A percentile compares a stretch with the other conserved stretches of the same genome.
Evolutionary conservation across 1,284 basidiomycete species (phyloP).

Genomic region (Sanguinoderma infundibulare): DNA sequence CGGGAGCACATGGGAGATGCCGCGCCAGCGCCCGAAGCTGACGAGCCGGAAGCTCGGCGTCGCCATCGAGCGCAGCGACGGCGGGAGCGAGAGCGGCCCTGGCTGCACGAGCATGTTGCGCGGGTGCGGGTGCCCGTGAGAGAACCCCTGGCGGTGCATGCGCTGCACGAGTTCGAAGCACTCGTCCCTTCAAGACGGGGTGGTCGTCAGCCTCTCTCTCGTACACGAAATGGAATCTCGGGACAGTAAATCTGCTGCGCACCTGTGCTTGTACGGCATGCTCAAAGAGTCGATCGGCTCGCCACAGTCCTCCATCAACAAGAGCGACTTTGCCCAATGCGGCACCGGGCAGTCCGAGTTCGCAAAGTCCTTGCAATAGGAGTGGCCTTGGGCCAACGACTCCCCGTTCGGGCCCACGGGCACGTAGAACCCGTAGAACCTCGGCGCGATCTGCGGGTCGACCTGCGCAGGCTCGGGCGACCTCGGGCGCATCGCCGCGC

Average conservation of each 20-base stretch:
- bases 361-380: constrained; percentile 13
- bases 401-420: constrained; percentile 26
- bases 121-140: constrained; percentile 45
- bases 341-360: constrained; percentile 15
- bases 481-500: constrained; percentile 46
- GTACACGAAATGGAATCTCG: too few species aligned
- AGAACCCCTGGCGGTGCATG: constrained; percentile 45
- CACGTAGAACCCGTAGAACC: constrained; percentile 57
- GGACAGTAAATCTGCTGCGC: constrained; percentile 12
- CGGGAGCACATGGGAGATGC: background rate
- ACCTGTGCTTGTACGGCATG: constrained; percentile 41
- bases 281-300: constrained; percentile 32
- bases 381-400: constrained; percentile 4
- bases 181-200: constrained; percentile 36
- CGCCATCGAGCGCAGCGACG: constrained; percentile 25
- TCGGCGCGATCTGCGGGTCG: constrained; percentile 50
- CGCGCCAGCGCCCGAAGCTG: constrained; percentile 48
- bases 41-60: constrained; percentile 51
- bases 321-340: constrained; percentile 44
- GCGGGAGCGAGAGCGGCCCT: constrained; percentile 45
- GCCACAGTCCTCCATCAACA: constrained; percentile 57
- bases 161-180: constrained; percentile 46
- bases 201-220: too few species aligned
- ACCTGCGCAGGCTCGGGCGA: constrained; percentile 41
- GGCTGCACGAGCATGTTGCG: constrained; percentile 53